Conservation (phyloP, 2,329 filamentous ascomycete species). For the Aspergillus sp. region DNA sequence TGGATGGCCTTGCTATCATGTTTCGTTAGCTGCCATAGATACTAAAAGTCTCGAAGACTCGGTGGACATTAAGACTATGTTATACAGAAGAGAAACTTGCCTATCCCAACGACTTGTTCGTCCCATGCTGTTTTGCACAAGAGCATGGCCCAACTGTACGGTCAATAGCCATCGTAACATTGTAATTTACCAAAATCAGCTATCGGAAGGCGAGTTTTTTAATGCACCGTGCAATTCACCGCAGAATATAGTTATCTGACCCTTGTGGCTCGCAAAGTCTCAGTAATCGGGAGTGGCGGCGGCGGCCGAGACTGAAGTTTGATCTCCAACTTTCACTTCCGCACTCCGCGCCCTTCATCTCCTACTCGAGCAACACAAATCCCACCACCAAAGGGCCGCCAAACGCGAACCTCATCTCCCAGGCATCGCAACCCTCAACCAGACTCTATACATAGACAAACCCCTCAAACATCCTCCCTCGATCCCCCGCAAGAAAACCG, state of each 20-base stretch:
- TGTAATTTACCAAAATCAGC: no score
- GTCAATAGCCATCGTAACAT: no score
- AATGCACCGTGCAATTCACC: background rate
- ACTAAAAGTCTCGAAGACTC: background rate
- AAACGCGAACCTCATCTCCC: background rate
- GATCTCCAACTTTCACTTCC: background rate
- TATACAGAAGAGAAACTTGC: background rate
- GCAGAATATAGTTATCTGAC: background rate
- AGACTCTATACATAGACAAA: background rate
- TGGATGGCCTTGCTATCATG: slow-evolving; percentile 3
- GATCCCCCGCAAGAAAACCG: no score
- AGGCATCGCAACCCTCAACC: background rate
- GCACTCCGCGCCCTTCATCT: background rate
- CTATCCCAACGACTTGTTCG: background rate
- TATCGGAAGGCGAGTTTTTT: background rate
- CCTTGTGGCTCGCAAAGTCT: background rate
- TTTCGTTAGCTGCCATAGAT: background rate
- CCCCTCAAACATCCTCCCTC: background rate
- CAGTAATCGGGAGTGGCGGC: background rate
- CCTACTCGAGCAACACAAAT: background rate
- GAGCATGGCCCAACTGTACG: no score
- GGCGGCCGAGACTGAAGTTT: background rate
- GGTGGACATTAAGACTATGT: background rate
- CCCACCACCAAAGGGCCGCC: background rate
- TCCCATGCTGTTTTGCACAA: no score